Evolutionary conservation across 177 flowering plant species (phyloP).

Genomic region (Tripterygium wilfordii): DNA sequence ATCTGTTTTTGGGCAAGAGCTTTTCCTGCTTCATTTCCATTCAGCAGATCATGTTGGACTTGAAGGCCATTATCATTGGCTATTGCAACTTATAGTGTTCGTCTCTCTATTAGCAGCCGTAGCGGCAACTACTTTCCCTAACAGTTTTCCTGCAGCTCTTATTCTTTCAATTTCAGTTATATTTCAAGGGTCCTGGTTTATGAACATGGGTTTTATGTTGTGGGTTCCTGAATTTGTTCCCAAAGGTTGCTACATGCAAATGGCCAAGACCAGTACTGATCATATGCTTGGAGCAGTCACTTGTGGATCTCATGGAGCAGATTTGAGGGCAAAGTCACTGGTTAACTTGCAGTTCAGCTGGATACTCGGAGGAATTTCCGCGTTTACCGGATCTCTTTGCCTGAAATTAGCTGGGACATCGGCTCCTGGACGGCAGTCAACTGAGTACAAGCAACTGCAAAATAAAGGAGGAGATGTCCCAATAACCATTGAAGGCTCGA

Average conservation of each 20-base stretch:
- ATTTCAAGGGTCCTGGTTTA: conserved; percentile 78
- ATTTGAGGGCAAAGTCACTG: conserved; percentile 47
- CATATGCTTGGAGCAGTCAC: conserved; percentile 42
- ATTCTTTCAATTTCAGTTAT: conserved; percentile 50
- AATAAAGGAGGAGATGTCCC: conserved; percentile 21
- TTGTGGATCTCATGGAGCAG: conserved; percentile 49
- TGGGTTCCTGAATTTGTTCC: conserved; percentile 65
- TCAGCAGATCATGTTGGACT: conserved; percentile 72
- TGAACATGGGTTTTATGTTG: conserved; percentile 64
- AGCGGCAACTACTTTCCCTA: conserved; percentile 27
- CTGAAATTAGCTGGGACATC: conserved; percentile 29
- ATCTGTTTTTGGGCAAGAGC: conserved; percentile 71
- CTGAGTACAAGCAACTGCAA: conserved; percentile 46
- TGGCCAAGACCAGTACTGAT: conserved; percentile 6
- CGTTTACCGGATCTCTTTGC: conserved; percentile 31
- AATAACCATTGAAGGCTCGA: conserved; percentile 18
- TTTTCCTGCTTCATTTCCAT: conserved; percentile 64
- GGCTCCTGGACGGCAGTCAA: conserved; percentile 12
- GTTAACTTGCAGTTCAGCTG: conserved; percentile 86
- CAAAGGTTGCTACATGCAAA: conserved; percentile 36
- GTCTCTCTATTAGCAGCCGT: conserved; percentile 42
- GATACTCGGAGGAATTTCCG: conserved; percentile 52
- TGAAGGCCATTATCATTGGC: conserved; percentile 89
- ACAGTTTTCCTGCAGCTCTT: conserved; percentile 44
- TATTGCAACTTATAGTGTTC: conserved; percentile 63